Conservation (phyloP, 2,329 filamentous ascomycete species). For the Pleomassaria siparia region DNA sequence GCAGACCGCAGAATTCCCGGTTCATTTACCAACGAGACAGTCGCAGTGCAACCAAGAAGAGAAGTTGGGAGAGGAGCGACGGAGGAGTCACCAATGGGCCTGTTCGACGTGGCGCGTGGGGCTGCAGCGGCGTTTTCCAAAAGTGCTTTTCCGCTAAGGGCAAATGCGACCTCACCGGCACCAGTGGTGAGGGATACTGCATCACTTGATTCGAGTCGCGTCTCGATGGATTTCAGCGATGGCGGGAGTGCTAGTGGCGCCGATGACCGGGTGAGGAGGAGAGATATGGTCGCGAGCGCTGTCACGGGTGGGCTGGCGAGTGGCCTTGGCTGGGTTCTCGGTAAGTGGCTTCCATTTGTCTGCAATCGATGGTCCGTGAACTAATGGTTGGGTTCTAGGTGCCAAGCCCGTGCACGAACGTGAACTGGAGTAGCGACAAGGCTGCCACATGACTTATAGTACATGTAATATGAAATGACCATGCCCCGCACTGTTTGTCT, state of each 20-base stretch:
- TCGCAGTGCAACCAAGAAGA: conserved; percentile 41
- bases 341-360: conserved; percentile 35
- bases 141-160: conserved; percentile 50
- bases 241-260: conserved; percentile 35
- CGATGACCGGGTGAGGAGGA: conserved; percentile 60
- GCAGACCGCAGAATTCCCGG: conserved; percentile 59
- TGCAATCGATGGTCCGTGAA: neutral
- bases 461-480: neutral
- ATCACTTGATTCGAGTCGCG: conserved; percentile 18
- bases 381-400: conserved; percentile 17
- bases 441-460: neutral
- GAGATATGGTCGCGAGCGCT: conserved; percentile 70
- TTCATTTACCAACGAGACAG: conserved; percentile 43
- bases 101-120: conserved; percentile 55
- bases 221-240: conserved; percentile 40
- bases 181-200: conserved; percentile 4
- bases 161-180: conserved; percentile 15
- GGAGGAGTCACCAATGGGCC: conserved; percentile 54
- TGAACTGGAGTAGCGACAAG: conserved; percentile 4
- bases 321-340: conserved; percentile 66
- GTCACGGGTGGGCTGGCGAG: conserved; percentile 63
- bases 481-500: neutral
- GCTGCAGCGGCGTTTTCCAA: conserved; percentile 52
- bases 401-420: conserved; percentile 31
- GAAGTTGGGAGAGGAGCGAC: conserved; percentile 46